Evolutionary conservation across 306 rosid genomes (phyloP).

Genomic region (Prunus padus): DNA sequence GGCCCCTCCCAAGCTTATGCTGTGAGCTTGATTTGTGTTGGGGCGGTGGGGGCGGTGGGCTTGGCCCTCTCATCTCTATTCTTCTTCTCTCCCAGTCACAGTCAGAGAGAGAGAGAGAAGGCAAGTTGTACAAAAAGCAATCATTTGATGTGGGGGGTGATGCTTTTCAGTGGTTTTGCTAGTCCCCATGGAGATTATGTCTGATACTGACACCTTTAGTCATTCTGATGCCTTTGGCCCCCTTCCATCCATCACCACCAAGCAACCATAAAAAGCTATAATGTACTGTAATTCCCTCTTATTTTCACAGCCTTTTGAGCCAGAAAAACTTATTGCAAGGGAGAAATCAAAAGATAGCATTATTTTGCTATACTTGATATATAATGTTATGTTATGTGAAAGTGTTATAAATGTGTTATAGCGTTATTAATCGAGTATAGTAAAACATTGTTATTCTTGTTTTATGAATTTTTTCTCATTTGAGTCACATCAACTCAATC

Average conservation of each 20-base stretch:
- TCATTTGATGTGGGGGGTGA: neutral
- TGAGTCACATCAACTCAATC: too few relatives aligned
- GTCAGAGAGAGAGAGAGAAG: neutral
- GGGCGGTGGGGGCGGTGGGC: neutral
- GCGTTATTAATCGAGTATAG: too few relatives aligned
- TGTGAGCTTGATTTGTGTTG: neutral
- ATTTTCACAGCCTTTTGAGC: too few relatives aligned
- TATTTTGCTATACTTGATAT: rapidly evolving
- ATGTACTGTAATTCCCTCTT: too few relatives aligned
- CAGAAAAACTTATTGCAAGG: too few relatives aligned
- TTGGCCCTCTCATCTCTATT: neutral
- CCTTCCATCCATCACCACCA: too few relatives aligned
- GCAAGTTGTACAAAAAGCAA: slow-evolving; percentile 16
- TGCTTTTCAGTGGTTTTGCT: neutral
- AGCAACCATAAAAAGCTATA: too few relatives aligned
- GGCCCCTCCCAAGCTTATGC: slow-evolving; percentile 1
- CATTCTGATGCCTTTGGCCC: neutral
- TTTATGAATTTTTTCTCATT: too few relatives aligned
- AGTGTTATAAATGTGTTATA: too few relatives aligned
- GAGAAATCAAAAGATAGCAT: too few relatives aligned
- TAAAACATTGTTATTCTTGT: rapidly evolving
- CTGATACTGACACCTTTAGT: neutral
- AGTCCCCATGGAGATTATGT: slow-evolving; percentile 9
- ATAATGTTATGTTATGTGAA: too few relatives aligned
- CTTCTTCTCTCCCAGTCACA: neutral